Base-by-base conservation (phyloP, 192 early-diverging fungal species). In the Backusella circina region DNA sequence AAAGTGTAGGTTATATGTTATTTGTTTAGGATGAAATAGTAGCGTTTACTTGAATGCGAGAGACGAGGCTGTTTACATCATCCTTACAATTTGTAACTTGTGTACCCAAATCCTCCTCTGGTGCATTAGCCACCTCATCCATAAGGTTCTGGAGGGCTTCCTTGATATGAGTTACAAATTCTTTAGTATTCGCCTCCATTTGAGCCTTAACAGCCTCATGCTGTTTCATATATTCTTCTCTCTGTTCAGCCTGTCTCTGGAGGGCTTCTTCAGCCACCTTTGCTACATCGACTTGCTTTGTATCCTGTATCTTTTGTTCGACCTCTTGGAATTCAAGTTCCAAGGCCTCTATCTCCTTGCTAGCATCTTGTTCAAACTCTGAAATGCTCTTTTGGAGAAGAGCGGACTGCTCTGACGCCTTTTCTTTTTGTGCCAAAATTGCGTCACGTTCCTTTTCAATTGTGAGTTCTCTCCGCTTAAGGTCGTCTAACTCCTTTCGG, bases 381-480 rank as follows among this genome's bases (percentile, higher is more conserved):
- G 54, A 28, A 12, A 61, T 61, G 54, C 23, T 61, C 54, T 61
- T 61, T 61, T 61, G 54, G 21, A 61, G 54, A 28, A 28, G 2
- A n/a, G 54, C 54, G 21, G 54, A 61, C 69, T 71, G 69, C 7
- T 41, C 38, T 31, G 21, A 23, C 21, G 41, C 69, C 9, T 31
- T 44, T 23, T 37, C 39, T 15, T 47, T 71, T 28, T 71, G 37
- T n/a, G 69, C 39, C 8, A 71, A 13, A 28, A 41, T 71, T 39
- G 69, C 50, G 39, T 71, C 30, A 18, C 69, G 69, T 3, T 71
- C 69, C 7, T 51, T 39, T 71, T 50, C 69, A 71, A 71, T 37
- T 3, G 30, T 30, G 6, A 2, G 21, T 31, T 71, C 69, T 47
- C 39, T 37, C 30, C 41, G 23, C 18, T 30, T 30, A 18, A 71